Conservation (phyloP, 2,329 filamentous ascomycete genomes). For the Taxawa tesnikishii region DNA sequence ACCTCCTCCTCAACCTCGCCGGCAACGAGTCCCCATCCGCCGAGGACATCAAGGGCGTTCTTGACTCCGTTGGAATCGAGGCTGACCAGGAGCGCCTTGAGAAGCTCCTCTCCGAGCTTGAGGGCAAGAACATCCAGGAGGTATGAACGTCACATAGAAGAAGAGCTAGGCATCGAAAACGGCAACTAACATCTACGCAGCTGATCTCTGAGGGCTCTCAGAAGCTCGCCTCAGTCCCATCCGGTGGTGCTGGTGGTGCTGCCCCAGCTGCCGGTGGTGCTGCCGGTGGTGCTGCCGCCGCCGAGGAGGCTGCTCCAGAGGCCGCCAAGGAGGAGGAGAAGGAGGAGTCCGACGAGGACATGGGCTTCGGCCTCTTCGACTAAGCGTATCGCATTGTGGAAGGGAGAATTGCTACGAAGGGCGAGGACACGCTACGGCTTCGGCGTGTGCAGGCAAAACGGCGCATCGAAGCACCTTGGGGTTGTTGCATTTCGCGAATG, state of each 20-base stretch:
- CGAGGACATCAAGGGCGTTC: slow-evolving; percentile 74
- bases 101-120: slow-evolving; percentile 78
- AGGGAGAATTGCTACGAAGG: neutral
- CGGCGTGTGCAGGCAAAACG: neutral
- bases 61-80: slow-evolving; percentile 90
- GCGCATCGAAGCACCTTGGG: neutral
- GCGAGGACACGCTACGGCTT: neutral
- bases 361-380: slow-evolving; percentile 66
- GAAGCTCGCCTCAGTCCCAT: slow-evolving; percentile 97
- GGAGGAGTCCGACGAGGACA: slow-evolving; percentile 65
- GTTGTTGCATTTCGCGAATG: too few relatives aligned
- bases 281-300: slow-evolving; percentile 43
- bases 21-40: slow-evolving; percentile 85
- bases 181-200: slow-evolving; percentile 36
- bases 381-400: slow-evolving; percentile 22
- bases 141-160: slow-evolving; percentile 40
- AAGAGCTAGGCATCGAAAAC: neutral
- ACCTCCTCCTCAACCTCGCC: slow-evolving; percentile 89
- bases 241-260: slow-evolving; percentile 58
- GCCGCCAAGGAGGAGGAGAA: slow-evolving; percentile 66
- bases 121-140: slow-evolving; percentile 87
- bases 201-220: slow-evolving; percentile 77
- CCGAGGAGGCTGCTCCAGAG: slow-evolving; percentile 47
- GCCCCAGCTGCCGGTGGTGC: slow-evolving; percentile 56
- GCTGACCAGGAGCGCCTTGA: slow-evolving; percentile 76